Conservation (phyloP, 495 filamentous ascomycete genomes). For the Daldinia bambusicola region DNA sequence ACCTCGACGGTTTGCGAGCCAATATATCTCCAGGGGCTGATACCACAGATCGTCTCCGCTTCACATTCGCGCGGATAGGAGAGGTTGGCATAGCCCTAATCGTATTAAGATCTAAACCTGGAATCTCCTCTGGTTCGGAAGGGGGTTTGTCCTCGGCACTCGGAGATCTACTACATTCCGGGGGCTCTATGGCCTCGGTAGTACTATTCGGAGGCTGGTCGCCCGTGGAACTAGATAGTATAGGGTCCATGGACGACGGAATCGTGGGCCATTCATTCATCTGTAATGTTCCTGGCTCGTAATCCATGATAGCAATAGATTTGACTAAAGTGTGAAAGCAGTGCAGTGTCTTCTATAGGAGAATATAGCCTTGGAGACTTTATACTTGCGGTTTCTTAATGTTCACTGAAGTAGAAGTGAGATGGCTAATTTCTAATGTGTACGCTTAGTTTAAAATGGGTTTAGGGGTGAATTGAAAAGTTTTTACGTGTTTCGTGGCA, state of each 20-base stretch:
- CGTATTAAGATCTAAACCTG: background rate
- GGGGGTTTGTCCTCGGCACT: background rate
- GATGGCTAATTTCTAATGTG: background rate
- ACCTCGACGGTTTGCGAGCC: constrained; percentile 12
- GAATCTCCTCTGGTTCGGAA: background rate
- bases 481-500: background rate
- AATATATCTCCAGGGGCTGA: constrained; percentile 34
- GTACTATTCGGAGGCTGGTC: background rate
- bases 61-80: constrained; percentile 27
- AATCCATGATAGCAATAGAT: background rate
- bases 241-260: constrained; percentile 25
- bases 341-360: background rate
- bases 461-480: background rate
- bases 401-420: background rate
- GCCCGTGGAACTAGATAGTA: constrained; percentile 3
- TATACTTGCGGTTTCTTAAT: background rate
- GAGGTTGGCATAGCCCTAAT: constrained; percentile 26
- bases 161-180: constrained; percentile 11
- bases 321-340: background rate
- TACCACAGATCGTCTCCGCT: constrained; percentile 30
- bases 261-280: constrained; percentile 15
- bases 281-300: background rate
- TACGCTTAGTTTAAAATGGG: background rate
- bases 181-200: background rate
- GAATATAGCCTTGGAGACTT: background rate